Evolutionary conservation across 2,329 filamentous ascomycete genomes (phyloP), one percentile per base, ranked within the genome.

Genomic region (Ophidiomyces ophidiicola): DNA sequence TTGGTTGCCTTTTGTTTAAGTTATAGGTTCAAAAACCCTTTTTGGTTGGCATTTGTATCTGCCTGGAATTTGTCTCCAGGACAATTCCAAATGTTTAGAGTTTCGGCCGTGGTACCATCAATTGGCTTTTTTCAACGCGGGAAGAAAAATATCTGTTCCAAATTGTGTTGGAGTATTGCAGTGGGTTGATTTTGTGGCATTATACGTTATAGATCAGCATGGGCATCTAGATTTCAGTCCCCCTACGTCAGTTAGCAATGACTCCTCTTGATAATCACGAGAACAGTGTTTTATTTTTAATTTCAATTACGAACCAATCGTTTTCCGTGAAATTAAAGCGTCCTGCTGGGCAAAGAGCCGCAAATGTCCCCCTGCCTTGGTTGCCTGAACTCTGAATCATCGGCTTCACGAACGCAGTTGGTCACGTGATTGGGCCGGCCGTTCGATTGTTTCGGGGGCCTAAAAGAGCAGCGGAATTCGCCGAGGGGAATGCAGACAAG

Each of bases 401-500:
- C 4, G 7, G 25, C 25, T 10, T 28, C 8, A 28, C 25, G 14
- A 10, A 8, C n/a, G n/a, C n/a, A n/a, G n/a, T n/a, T n/a, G 21
- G 21, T 32, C 29, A 32, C 36, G 26, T 32, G 36, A 39, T 10
- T 14, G 11, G 8, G 1, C 15, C 17, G 6, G 15, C 14, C 24
- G 32, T 14, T 21, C 7, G 14, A 5, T 12, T n/a, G n/a, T n/a
- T 23, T 24, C 10, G 29, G 29, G 20, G 31, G 35, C 35, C 35
- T 32, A 25, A 15, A 39, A 19, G 7, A n/a, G 24, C 31, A 29
- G 23, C 38, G 38, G 38, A 34, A 11, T 30, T 40, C 23, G 23
- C 29, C 37, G 31, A 35, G 18, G 18, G 20, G 29, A 20, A 17
- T 15, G 23, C 24, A 21, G 1, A 29, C 21, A 40, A 17, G 15